Base-by-base conservation (phyloP, 805 yeast genomes). In the Grigorovia jiainica region DNA sequence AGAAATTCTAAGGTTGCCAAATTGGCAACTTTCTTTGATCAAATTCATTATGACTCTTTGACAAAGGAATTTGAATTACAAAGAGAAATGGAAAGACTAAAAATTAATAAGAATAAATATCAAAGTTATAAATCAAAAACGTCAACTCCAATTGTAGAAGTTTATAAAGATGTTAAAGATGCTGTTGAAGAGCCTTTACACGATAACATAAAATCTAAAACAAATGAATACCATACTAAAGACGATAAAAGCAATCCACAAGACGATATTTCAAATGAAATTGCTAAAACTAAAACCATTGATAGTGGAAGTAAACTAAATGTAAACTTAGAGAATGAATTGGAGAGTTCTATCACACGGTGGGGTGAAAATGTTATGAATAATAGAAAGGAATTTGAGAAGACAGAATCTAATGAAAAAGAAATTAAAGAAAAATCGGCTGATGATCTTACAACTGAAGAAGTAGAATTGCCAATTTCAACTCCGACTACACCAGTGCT, bases 51-150 rank as follows among this genome's bases (percentile, higher is more conserved):
- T 48, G 92, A 82, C 51, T 83, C 82, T 43, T 65, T 85, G 9
- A 84, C 96, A 0, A 71, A 72, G 51, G 97, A 92, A 57, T 89
- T 90, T 57, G 94, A 85, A 55, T 71, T 78, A 49, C 95, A 89
- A 54, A 76, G 97, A 54, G 95, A 86, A 48, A 64, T 70, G 36
- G 95, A 90, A 55, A 72, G 87, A 45, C 66, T 72, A 43, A 78
- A 81, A 46, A 56, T 85, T 34, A 70, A 76, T 35, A 69, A 65
- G 48, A 71, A 78, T 50, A 73, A 80, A 51, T 76, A 78, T 56
- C 70, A 79, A 46, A 86, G 90, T 0, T 66, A 70, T 11, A 87
- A 92, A 6, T 75, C 86, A 39, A 76, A 78, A 19, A 74, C 79
- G 1, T 78, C 92, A 1, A 79, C 75, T 45, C 97, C 98, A 0